Percentiles rank a stretch among this genome's conserved stretches.
phyloP scores from a whole-genome alignment of 2,329 filamentous ascomycete genomes.

The Monilinia fructigena region DNA sequence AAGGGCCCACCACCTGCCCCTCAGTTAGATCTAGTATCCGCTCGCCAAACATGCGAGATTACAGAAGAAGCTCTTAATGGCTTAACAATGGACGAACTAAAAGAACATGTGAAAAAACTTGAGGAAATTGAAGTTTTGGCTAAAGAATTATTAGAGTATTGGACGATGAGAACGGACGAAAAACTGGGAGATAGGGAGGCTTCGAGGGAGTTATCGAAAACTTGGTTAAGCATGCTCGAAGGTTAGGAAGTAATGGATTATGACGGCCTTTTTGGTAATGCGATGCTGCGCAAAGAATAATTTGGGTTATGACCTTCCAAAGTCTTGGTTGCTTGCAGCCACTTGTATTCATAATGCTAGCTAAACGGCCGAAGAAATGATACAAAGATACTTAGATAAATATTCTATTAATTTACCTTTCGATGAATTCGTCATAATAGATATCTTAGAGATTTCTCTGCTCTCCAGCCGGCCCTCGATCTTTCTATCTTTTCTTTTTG shows the following conservation, averaged over 20 bases:
- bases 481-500: too few relatives aligned
- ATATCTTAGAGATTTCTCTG: too few relatives aligned
- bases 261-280: not conserved
- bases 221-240: constrained; percentile 87
- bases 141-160: constrained; percentile 79
- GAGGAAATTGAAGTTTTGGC: constrained; percentile 69
- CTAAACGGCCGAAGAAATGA: not conserved
- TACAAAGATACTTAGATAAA: not conserved
- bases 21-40: constrained; percentile 74
- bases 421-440: too few relatives aligned
- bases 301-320: not conserved
- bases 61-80: constrained; percentile 80
- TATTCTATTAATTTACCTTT: not conserved
- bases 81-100: constrained; percentile 75
- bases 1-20: constrained; percentile 67
- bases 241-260: constrained; percentile 62
- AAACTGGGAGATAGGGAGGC: constrained; percentile 88
- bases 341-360: not conserved
- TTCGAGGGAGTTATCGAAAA: constrained; percentile 96
- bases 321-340: not conserved
- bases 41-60: constrained; percentile 74
- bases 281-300: not conserved
- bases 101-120: constrained; percentile 66
- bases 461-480: too few relatives aligned
- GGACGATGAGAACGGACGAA: constrained; percentile 81